Evolutionary conservation across 768 basidiomycete genomes (phyloP), one percentile per base, ranked within the genome.

Genomic region (Heimioporus sp.): DNA sequence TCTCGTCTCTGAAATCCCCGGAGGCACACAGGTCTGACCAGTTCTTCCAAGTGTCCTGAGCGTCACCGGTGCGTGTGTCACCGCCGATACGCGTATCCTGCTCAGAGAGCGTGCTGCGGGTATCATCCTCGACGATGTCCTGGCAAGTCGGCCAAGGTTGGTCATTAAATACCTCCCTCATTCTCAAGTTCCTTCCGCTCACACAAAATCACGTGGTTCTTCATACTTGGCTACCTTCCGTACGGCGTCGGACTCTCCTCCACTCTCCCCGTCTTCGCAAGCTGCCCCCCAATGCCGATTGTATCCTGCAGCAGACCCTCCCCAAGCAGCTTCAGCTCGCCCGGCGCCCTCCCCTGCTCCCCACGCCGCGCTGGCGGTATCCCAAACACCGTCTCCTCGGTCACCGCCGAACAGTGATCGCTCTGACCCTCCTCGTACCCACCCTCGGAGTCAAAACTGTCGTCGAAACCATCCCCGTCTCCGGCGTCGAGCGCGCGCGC

Each of bases 321-420:
- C 0, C 86, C 86, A n/a, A 80, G 69, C 77, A 89, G 75, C 61
- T 74, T 73, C 55, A 87, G 56, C 45, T 74, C 65, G 15, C 64
- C 59, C 32, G 35, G 66, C 48, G 49, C 60, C 53, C 46, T 63
- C 39, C 51, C 44, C 35, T 63, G 64, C 52, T 67, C 63, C 43
- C 38, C 24, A 32, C 81, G 71, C 53, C 78, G 77, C 34, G 74
- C 79, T 37, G 82, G 83, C 10, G 78, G 77, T 11, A 82, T 79
- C 15, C 88, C 88, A 68, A 90, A 90, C 48, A 90, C 68, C 12
- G 88, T 88, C 66, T 89, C 85, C 60, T 84, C 82, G 45, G 76
- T 72, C 21, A 55, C 62, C 37, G 64, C 68, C 0, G 24, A 49
- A 17, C 3, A 12, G n/a, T 64, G 71, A 21, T 52, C 62, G 5